These are phyloP conservation scores for Hyphodiscus sp. DNA, from an alignment of 2,329 filamentous ascomycete genomes.

Conservation along the genomic window DNA sequence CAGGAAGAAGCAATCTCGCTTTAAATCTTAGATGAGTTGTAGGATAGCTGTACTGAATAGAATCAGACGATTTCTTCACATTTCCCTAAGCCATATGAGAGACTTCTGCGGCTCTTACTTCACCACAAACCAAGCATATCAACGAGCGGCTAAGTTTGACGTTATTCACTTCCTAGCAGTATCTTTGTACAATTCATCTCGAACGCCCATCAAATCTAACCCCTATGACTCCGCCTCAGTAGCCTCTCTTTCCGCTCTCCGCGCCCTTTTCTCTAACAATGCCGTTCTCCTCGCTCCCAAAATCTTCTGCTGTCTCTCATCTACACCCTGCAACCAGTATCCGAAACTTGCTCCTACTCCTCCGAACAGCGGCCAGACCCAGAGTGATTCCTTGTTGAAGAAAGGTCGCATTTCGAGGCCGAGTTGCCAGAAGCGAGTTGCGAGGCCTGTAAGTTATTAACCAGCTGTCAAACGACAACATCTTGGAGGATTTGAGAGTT, in stretches of 20 bases:
- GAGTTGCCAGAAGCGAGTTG: constrained; percentile 90
- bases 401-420: constrained; percentile 97
- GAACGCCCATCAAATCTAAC: not conserved
- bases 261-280: constrained; percentile 82
- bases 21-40: not conserved
- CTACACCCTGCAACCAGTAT: constrained; percentile 92
- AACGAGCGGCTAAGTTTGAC: not conserved
- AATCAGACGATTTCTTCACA: not conserved
- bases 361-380: constrained; percentile 88
- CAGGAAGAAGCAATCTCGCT: not conserved
- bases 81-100: not conserved
- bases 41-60: not conserved
- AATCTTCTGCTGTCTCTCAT: constrained; percentile 71
- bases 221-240: constrained; percentile 29
- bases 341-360: constrained; percentile 84
- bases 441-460: constrained; percentile 61
- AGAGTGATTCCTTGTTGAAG: constrained; percentile 76
- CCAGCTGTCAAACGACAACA: not conserved
- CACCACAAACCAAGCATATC: not conserved
- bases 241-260: constrained; percentile 63
- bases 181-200: not conserved
- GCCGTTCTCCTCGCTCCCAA: constrained; percentile 71
- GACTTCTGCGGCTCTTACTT: not conserved
- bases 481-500: too few species aligned
- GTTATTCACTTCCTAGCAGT: not conserved